Evolutionary conservation across 225 moss, liverwort and hornwort species (phyloP).

Genomic region (Polytrichum formosum): DNA sequence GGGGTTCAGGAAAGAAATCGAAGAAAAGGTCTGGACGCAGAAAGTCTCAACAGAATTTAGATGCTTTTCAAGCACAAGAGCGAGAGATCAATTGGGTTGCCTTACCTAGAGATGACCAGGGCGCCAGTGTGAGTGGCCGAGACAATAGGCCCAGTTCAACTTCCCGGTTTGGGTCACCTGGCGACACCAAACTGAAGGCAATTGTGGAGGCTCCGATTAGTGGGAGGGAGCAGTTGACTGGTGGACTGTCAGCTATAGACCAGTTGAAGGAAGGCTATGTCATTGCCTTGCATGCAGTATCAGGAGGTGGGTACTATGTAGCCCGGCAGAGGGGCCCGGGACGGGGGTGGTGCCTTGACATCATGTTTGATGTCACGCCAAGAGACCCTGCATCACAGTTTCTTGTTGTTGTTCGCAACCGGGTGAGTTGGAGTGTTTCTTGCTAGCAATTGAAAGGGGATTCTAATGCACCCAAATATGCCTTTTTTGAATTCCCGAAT

Average conservation of each 20-base stretch:
- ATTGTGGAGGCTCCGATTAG: constrained; percentile 15
- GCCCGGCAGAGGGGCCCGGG: constrained; percentile 51
- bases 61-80: constrained; percentile 42
- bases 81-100: constrained; percentile 57
- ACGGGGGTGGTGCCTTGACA: constrained; percentile 43
- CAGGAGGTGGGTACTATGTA: constrained; percentile 46
- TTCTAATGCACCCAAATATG: no score
- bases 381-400: constrained; percentile 96
- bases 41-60: constrained; percentile 50
- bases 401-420: constrained; percentile 86
- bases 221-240: constrained; percentile 25
- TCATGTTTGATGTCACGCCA: constrained; percentile 70
- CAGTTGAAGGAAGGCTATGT: constrained; percentile 53
- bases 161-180: constrained; percentile 79
- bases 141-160: constrained; percentile 41
- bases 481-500: no score
- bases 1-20: constrained; percentile 69
- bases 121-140: constrained; percentile 32
- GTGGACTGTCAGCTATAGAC: constrained; percentile 39
- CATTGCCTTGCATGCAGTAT: constrained; percentile 42
- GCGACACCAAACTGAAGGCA: constrained; percentile 56
- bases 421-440: constrained; percentile 42
- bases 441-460: no score
- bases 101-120: constrained; percentile 49
- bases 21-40: constrained; percentile 83